Percentiles rank a stretch among this genome's conserved stretches.
These are phyloP conservation scores for Daldinia grandis DNA, from an alignment of 495 filamentous ascomycete genomes.

Conservation along the genomic window DNA sequence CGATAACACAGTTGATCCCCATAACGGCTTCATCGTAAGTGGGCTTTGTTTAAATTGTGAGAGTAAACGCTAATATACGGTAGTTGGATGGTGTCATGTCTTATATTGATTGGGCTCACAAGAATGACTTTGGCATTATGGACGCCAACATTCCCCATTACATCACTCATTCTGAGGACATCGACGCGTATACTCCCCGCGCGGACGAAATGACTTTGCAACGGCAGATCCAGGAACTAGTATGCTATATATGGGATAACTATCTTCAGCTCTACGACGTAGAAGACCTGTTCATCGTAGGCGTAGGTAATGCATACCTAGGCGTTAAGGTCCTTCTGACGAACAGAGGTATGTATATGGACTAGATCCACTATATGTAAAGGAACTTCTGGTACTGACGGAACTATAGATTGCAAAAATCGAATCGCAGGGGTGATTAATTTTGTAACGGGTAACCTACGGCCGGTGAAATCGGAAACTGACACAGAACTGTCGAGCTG, in stretches of 20 bases:
- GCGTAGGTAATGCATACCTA: conserved; percentile 78
- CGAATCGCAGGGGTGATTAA: conserved; percentile 61
- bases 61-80: conserved; percentile 8
- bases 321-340: conserved; percentile 75
- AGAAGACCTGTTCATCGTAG: conserved; percentile 81
- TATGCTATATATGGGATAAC: conserved; percentile 95
- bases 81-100: conserved; percentile 79
- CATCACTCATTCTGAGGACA: conserved; percentile 61
- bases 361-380: neutral
- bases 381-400: conserved; percentile 8
- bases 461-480: conserved; percentile 70
- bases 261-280: conserved; percentile 82
- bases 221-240: conserved; percentile 74
- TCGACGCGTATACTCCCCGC: conserved; percentile 48
- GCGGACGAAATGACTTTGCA: conserved; percentile 51
- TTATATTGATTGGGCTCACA: conserved; percentile 83
- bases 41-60: neutral
- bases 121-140: conserved; percentile 78
- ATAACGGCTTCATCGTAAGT: conserved; percentile 88
- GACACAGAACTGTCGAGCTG: conserved; percentile 71
- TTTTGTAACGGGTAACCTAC: conserved; percentile 70
- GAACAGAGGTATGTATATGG: conserved; percentile 62
- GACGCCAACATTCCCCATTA: conserved; percentile 89
- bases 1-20: conserved; percentile 75
- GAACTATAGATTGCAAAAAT: conserved; percentile 52